Base-by-base conservation (phyloP, 2,329 filamentous ascomycete species). In the Fusarium sp. region DNA sequence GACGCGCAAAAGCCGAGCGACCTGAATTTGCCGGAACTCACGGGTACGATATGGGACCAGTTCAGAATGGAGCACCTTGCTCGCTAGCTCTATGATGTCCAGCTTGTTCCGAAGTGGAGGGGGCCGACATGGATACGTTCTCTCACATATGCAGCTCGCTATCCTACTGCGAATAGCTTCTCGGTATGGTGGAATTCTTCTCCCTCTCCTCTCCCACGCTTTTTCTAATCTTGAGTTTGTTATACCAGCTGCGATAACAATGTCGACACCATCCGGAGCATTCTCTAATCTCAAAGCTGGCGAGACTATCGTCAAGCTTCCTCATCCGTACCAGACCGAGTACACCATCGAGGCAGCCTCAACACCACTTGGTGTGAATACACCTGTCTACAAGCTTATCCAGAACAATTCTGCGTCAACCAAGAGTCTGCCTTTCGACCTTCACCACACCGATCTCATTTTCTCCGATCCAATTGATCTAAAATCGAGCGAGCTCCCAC, bases 401-500 rank as follows among this genome's bases (percentile, higher is more conserved):
- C 76, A 75, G 51, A 79, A 77, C 47, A 60, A 73, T 30, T 67
- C 68, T 20, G 66, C 75, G 44, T 72, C 77, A 3, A 62, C 72
- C 11, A 78, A 76, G 46, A 71, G 72, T 20, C 67, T 75, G 18
- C 75, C 79, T 5, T 65, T 76, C 54, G 69, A 75, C 32, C 74
- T 81, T 46, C 72, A 77, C 74, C 80, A 77, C 69, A 71, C 78
- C 54, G 63, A 73, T 16, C 75, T 86, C 65, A 79, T 77, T 77
- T 85, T 86, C 75, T 80, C 82, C 27, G 81, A 85, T 64, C 84
- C 83, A 37, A 72, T 79, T 37, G 79, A 82, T 67, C 82, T 85
- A 57, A 85, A 84, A 72, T 85, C 83, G 14, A 84, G 81, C 75
- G 83, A 85, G 71, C 78, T 84, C 18, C 84, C 84, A 6, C 75